Percentiles rank a stretch among this genome's conserved stretches.
These are phyloP conservation scores for Prosopis cineraria DNA, from an alignment of 306 rosid genomes.

Conservation along the genomic window DNA sequence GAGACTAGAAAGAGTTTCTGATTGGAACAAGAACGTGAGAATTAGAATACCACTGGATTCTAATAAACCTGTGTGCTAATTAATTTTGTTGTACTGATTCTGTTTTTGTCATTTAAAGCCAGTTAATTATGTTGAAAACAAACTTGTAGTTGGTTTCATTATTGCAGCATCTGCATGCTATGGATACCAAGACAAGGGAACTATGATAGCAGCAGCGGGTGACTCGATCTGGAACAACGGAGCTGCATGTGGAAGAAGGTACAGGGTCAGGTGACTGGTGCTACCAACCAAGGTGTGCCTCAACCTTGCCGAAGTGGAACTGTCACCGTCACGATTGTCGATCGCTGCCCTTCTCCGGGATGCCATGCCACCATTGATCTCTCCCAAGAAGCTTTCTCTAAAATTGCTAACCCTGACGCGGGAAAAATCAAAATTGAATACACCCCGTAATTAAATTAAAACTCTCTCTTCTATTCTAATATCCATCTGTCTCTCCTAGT, in stretches of 20 bases:
- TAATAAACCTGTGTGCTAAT: too few relatives aligned
- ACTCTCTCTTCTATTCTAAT: too few relatives aligned
- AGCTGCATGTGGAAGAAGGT: slow-evolving; percentile 29
- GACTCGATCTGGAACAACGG: slow-evolving; percentile 20
- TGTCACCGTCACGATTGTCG: slow-evolving; percentile 37
- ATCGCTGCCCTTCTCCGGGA: slow-evolving; percentile 36
- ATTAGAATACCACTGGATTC: too few relatives aligned
- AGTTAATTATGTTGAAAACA: too few relatives aligned
- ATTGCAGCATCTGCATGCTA: slow-evolving; percentile 44
- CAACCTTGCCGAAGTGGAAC: slow-evolving; percentile 10
- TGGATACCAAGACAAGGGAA: slow-evolving; percentile 25
- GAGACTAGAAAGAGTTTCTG: too few relatives aligned
- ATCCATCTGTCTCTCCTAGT: too few relatives aligned
- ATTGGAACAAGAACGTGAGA: too few relatives aligned
- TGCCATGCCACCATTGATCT: slow-evolving; percentile 39
- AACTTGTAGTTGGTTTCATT: too few relatives aligned
- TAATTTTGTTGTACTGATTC: too few relatives aligned
- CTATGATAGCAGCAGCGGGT: slow-evolving; percentile 37
- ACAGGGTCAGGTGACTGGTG: slow-evolving; percentile 19
- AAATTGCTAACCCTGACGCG: slow-evolving; percentile 26
- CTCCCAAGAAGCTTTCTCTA: slow-evolving; percentile 32
- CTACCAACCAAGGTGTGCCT: slow-evolving; percentile 17
- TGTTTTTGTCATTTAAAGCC: too few relatives aligned
- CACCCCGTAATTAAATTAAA: not conserved
- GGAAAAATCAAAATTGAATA: slow-evolving; percentile 32